Evolutionary conservation across 345 rosid genomes (phyloP), one percentile per base, ranked within the genome.

Genomic region (Carallia pectinifolia): DNA sequence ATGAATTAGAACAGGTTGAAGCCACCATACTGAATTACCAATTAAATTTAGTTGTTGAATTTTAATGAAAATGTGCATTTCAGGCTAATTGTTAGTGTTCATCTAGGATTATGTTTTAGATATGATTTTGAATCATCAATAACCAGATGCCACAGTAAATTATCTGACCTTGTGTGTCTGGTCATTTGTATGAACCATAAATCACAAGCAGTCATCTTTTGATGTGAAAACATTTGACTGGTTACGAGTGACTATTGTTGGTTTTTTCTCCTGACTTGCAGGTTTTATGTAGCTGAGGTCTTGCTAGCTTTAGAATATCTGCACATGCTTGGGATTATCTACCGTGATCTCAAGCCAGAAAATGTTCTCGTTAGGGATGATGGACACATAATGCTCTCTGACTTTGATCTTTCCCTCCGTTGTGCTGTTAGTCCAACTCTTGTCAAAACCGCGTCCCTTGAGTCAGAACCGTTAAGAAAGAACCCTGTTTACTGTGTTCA

Each of bases 281-380:
- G 97, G 69, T 91, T 91, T 69, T 91, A 91, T 17, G 91, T 86
- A 27, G 93, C 97, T 2, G 97, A 91, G 81, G 91, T 89, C 58
- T 90, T 91, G 73, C 88, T 91, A 12, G 88, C 97, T 52, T 56
- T 91, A 83, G 97, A 91, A 80, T 91, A 91, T 66, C 79, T 91
- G 68, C 97, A 91, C 79, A 88, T 89, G 96, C 93, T 91, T 58
- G 97, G 97, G 66, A 86, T 91, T 67, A 85, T 91, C 58, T 89
- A 89, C 82, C 77, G 96, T 68, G 97, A 89, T 75, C 89, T 88
- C 30, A 89, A 89, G 76, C 96, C 97, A 0, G 97, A 92, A 78
- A 91, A 89, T 67, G 93, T 89, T 31, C 73, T 89, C 59, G 88
- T 89, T 30, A 82, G 83, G 73, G 96, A 91, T 70, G 96, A 89